A percentile compares a stretch with the other conserved stretches of the same genome.
Conservation (phyloP, 2,329 filamentous ascomycete species). For the Apiospora saccharicola region DNA sequence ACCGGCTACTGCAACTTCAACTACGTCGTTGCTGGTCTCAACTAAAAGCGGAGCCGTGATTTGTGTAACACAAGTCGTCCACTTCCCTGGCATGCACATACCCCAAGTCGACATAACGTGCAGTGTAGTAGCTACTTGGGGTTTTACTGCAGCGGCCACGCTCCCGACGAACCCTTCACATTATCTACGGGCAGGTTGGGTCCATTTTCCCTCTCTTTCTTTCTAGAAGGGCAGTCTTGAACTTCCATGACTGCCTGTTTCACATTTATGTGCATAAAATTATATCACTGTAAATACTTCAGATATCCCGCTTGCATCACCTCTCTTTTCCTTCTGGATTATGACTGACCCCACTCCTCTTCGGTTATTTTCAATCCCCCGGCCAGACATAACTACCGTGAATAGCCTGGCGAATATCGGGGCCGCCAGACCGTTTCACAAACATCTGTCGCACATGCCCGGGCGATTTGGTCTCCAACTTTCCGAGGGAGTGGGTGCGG, state of each 20-base stretch:
- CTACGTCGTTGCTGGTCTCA: slow-evolving; percentile 39
- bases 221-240: not conserved
- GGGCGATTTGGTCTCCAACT: slow-evolving; percentile 17
- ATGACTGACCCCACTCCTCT: not conserved
- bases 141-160: not conserved
- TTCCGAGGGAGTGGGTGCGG: slow-evolving; percentile 11
- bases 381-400: not conserved
- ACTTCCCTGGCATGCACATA: not conserved
- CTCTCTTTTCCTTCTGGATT: not conserved
- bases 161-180: not conserved
- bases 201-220: not conserved
- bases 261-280: not conserved
- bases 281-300: not conserved
- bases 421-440: slow-evolving; percentile 7
- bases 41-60: not conserved
- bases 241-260: not conserved
- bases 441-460: not conserved
- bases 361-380: not conserved
- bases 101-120: not conserved
- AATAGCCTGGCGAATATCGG: slow-evolving; percentile 5
- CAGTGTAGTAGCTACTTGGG: not conserved
- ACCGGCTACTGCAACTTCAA: slow-evolving; percentile 42
- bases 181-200: not conserved
- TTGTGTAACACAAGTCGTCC: not conserved
- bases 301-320: not conserved